Percentiles rank a stretch among this genome's conserved stretches.
phyloP scores from a whole-genome alignment of 2,329 filamentous ascomycete genomes.

The Botrytis aclada region DNA sequence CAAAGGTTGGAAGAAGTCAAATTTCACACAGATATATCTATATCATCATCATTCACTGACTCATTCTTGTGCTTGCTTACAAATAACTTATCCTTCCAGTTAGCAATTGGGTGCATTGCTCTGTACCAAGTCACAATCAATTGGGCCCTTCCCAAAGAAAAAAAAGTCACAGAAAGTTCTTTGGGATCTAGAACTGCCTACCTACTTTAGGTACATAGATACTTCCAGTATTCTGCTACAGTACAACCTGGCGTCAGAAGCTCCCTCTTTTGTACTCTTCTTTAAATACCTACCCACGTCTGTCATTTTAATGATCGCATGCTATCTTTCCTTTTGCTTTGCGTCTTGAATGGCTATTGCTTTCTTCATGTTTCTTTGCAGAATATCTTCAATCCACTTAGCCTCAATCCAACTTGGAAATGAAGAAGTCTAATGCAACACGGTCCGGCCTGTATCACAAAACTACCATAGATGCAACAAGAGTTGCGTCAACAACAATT shows the following conservation, averaged over 20 bases:
- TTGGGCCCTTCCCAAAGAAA: not conserved
- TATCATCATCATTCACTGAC: not conserved
- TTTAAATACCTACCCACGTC: not conserved
- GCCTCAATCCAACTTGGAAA: not conserved
- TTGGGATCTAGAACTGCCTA: too few relatives aligned
- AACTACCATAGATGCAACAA: constrained; percentile 30
- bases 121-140: not conserved
- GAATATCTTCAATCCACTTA: not conserved
- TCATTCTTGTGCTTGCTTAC: not conserved
- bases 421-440: not conserved
- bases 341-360: constrained; percentile 6
- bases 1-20: not conserved
- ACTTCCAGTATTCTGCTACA: not conserved
- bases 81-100: not conserved
- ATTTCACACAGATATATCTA: not conserved
- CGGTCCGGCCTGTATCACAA: constrained; percentile 23
- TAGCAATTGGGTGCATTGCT: not conserved
- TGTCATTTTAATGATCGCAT: not conserved
- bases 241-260: not conserved
- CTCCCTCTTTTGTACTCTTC: not conserved
- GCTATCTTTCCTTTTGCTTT: not conserved
- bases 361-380: not conserved
- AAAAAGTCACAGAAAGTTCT: not conserved
- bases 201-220: too few relatives aligned
- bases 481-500: constrained; percentile 24